A percentile compares a stretch with the other conserved stretches of the same genome.
Evolutionary conservation across 257 asterid species (phyloP).

Genomic region (Lycium ferocissimum): DNA sequence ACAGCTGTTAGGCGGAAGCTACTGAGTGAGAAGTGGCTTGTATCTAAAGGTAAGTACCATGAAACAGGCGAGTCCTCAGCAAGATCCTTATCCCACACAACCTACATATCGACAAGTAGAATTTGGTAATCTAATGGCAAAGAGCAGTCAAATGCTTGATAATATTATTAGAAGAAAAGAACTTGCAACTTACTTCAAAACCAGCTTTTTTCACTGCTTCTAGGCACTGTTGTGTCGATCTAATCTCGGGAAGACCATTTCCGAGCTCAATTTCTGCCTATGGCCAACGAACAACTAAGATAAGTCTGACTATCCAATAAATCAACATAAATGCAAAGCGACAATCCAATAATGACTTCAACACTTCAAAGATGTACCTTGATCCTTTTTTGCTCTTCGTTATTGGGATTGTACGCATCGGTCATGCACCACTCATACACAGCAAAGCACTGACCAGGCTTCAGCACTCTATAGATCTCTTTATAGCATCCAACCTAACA

Average conservation of each 20-base stretch:
- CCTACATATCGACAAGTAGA: constrained; percentile 45
- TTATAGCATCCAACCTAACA: constrained; percentile 91
- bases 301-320: background rate
- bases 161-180: constrained; percentile 22
- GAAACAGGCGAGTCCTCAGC: constrained; percentile 88
- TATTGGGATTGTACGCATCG: constrained; percentile 73
- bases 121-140: background rate
- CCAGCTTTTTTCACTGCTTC: constrained; percentile 50
- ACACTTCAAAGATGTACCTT: constrained; percentile 55
- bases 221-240: constrained; percentile 12
- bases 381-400: constrained; percentile 79
- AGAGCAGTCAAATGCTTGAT: background rate
- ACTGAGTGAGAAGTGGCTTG: constrained; percentile 86
- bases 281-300: constrained; percentile 11
- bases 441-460: constrained; percentile 97
- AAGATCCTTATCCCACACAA: constrained; percentile 89
- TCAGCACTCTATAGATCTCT: constrained; percentile 87
- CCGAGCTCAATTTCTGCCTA: constrained; percentile 85
- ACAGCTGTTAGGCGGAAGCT: constrained; percentile 81
- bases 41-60: constrained; percentile 92
- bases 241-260: constrained; percentile 22
- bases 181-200: constrained; percentile 70
- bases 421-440: constrained; percentile 99
- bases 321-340: background rate
- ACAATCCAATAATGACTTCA: background rate